Evolutionary conservation across 2,329 filamentous ascomycete genomes (phyloP).

Genomic region (Aspergillus brasiliensis): DNA sequence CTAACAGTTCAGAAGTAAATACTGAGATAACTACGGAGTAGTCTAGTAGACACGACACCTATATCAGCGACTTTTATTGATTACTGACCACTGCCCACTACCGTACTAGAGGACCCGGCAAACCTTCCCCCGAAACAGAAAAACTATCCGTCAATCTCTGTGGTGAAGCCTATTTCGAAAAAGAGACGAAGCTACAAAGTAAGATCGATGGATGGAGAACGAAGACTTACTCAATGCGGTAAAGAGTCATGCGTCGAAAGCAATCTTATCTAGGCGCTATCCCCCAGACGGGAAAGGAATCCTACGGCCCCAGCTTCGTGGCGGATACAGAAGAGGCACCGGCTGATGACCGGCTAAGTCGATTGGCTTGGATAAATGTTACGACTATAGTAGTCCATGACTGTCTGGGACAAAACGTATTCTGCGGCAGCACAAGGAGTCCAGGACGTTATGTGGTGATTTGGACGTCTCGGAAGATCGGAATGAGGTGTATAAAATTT

Average conservation of each 20-base stretch:
- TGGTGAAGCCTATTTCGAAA: neutral
- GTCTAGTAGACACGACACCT: neutral
- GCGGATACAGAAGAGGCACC: constrained; percentile 3
- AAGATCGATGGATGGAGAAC: neutral
- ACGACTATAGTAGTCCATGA: too few species aligned
- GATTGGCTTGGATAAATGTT: neutral
- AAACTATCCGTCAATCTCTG: neutral
- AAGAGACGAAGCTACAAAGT: neutral
- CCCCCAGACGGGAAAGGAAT: constrained; percentile 5
- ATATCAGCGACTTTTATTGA: neutral
- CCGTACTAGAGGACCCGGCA: neutral
- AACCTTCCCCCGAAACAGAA: constrained; percentile 4
- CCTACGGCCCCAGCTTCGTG: constrained; percentile 9
- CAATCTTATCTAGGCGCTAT: constrained; percentile 7
- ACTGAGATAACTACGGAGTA: too few species aligned
- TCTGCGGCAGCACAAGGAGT: too few species aligned
- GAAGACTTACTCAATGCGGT: neutral
- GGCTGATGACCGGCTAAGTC: neutral
- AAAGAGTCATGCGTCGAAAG: neutral
- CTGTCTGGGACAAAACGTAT: too few species aligned
- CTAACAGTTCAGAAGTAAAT: too few species aligned
- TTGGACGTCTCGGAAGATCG: neutral
- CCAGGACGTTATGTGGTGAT: neutral
- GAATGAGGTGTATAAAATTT: neutral
- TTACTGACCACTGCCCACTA: neutral